Evolutionary conservation across 1,284 basidiomycete species (phyloP).

Genomic region (Peniophora sp.): DNA sequence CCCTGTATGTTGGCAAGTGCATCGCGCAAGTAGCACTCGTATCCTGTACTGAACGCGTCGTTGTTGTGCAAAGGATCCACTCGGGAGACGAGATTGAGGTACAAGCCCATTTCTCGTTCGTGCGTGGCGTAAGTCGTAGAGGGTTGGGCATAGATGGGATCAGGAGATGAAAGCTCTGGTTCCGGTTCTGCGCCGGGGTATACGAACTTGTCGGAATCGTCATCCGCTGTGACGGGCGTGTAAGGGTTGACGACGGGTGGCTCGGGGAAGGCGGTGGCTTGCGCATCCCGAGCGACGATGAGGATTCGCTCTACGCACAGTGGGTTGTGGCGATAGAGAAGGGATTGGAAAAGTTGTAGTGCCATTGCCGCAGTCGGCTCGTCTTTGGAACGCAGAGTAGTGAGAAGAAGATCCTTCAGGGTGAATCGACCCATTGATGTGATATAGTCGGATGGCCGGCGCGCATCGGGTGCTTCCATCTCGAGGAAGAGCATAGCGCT

Average conservation of each 20-base stretch:
- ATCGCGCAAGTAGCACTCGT: conserved; percentile 79
- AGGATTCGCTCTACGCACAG: conserved; percentile 63
- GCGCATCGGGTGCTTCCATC: conserved; percentile 70
- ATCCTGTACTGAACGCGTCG: conserved; percentile 79
- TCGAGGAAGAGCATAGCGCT: conserved; percentile 80
- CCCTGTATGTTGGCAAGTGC: conserved; percentile 64
- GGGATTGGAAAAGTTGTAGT: conserved; percentile 70
- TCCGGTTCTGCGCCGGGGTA: conserved; percentile 45
- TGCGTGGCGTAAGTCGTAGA: conserved; percentile 69
- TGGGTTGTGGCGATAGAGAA: conserved; percentile 65
- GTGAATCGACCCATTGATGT: conserved; percentile 84
- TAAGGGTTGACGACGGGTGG: conserved; percentile 32
- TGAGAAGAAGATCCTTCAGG: conserved; percentile 77
- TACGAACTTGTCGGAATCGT: conserved; percentile 53
- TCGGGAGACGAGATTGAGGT: conserved; percentile 71
- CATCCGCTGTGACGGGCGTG: conserved; percentile 28
- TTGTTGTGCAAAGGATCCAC: conserved; percentile 69
- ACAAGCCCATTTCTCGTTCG: conserved; percentile 76
- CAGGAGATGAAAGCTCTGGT: conserved; percentile 9
- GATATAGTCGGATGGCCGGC: conserved; percentile 70
- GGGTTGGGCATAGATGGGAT: conserved; percentile 47
- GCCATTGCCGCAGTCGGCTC: conserved; percentile 65
- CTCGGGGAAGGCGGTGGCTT: conserved; percentile 69
- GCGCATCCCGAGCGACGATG: conserved; percentile 57
- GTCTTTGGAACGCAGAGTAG: conserved; percentile 66